phyloP scores from a whole-genome alignment of 371 early-diverging fungal species.

The Rhizopus stolonifer region DNA sequence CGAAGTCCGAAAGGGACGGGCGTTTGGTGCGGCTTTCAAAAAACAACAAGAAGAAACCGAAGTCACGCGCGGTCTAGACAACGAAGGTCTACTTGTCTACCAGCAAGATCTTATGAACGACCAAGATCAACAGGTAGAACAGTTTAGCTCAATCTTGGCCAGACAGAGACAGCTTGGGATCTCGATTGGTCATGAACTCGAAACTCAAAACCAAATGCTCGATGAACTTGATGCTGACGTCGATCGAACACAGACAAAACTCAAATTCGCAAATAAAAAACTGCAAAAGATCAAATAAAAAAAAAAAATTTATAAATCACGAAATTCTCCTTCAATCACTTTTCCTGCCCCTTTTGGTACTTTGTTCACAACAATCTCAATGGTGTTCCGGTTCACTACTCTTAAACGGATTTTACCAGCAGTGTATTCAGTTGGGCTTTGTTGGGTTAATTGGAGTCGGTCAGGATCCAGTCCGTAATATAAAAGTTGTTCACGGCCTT shows the following conservation, averaged over 20 bases:
- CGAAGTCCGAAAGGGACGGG: slow-evolving; percentile 42
- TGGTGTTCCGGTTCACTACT: too few relatives aligned
- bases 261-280: slow-evolving; percentile 76
- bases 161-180: slow-evolving; percentile 85
- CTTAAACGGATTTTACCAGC: too few relatives aligned
- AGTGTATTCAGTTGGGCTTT: too few relatives aligned
- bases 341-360: too few relatives aligned
- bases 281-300: slow-evolving; percentile 68
- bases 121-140: slow-evolving; percentile 80
- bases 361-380: too few relatives aligned
- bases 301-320: slow-evolving; percentile 14
- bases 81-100: slow-evolving; percentile 70
- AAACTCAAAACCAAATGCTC: slow-evolving; percentile 84
- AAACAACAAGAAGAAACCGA: slow-evolving; percentile 67
- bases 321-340: slow-evolving; percentile 31
- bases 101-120: slow-evolving; percentile 78
- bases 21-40: slow-evolving; percentile 61
- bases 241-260: slow-evolving; percentile 70
- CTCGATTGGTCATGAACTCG: slow-evolving; percentile 87
- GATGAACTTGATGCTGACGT: slow-evolving; percentile 79
- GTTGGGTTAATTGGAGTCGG: too few relatives aligned
- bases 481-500: too few relatives aligned
- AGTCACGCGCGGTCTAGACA: slow-evolving; percentile 74
- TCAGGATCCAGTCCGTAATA: too few relatives aligned
- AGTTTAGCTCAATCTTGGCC: slow-evolving; percentile 71